Percentiles rank a stretch among this genome's conserved stretches.
Conservation (phyloP, 139 green algal genomes). For the Desmodesmus armatus region DNA sequence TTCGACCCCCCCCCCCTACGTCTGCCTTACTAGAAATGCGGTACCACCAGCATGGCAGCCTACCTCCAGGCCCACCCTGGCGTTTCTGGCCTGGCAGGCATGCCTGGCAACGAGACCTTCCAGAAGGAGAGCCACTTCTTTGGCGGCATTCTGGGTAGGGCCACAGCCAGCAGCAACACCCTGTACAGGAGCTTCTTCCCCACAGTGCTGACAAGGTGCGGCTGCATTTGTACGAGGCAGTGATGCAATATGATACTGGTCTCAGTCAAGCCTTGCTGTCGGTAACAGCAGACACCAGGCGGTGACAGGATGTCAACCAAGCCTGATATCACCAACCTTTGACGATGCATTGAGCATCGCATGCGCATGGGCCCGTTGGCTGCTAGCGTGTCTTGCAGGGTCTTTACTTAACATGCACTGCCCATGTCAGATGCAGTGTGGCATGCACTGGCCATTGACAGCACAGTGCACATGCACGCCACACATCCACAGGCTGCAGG, state of each 20-base stretch:
- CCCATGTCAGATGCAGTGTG: no score
- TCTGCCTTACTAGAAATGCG: slow-evolving; percentile 64
- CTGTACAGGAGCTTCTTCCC: slow-evolving; percentile 88
- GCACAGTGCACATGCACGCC: neutral
- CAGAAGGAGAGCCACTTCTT: slow-evolving; percentile 87
- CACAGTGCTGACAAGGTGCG: slow-evolving; percentile 66
- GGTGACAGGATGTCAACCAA: neutral
- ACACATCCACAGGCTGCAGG: neutral
- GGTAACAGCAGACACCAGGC: no score
- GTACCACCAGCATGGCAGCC: slow-evolving; percentile 83
- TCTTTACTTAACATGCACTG: no score
- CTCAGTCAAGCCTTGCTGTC: no score
- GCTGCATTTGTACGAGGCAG: neutral
- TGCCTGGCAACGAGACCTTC: slow-evolving; percentile 79
- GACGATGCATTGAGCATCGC: neutral
- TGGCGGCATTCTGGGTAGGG: slow-evolving; percentile 71
- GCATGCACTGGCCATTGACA: neutral
- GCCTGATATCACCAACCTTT: neutral
- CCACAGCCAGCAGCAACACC: slow-evolving; percentile 34
- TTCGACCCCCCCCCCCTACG: no score
- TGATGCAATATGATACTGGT: neutral
- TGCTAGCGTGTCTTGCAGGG: neutral
- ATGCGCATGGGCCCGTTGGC: neutral
- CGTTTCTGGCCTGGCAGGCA: slow-evolving; percentile 69
- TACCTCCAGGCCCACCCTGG: slow-evolving; percentile 78